These are phyloP conservation scores for Trifolium pratense DNA, from an alignment of 306 rosid species.

Conservation along the genomic window DNA sequence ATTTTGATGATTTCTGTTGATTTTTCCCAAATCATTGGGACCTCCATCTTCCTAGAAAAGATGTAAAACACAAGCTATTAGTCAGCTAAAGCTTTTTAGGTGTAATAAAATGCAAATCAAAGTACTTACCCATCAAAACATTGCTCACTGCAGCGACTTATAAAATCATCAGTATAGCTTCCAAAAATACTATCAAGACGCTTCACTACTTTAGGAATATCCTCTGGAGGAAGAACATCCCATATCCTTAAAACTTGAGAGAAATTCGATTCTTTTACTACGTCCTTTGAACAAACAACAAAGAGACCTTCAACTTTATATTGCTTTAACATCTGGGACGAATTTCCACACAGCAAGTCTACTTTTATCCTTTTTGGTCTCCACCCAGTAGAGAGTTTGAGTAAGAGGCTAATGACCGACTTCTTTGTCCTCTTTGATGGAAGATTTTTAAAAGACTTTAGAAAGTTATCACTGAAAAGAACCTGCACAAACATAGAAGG, in stretches of 20 bases:
- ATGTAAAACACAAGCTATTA: constrained; percentile 9
- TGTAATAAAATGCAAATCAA: constrained; percentile 3
- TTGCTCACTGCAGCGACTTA: constrained; percentile 59
- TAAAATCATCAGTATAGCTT: constrained; percentile 60
- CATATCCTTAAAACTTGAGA: constrained; percentile 73
- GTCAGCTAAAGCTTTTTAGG: not conserved
- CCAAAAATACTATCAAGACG: constrained; percentile 64
- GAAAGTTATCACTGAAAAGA: constrained; percentile 69
- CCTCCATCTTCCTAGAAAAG: constrained; percentile 53
- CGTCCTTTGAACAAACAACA: constrained; percentile 63
- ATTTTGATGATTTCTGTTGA: constrained; percentile 47
- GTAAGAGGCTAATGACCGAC: constrained; percentile 55
- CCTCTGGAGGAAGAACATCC: constrained; percentile 66
- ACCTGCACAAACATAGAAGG: constrained; percentile 46
- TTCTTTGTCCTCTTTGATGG: constrained; percentile 46
- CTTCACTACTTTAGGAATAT: constrained; percentile 58
- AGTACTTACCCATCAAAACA: constrained; percentile 58
- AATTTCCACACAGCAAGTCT: constrained; percentile 50
- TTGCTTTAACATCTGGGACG: constrained; percentile 56
- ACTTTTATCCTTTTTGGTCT: constrained; percentile 60
- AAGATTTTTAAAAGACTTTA: constrained; percentile 68
- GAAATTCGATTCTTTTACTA: constrained; percentile 50
- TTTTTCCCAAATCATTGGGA: constrained; percentile 62
- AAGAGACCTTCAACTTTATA: constrained; percentile 63
- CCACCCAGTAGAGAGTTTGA: constrained; percentile 74